These are phyloP conservation scores for Rosa multiflora DNA, from an alignment of 306 rosid species.

Conservation along the genomic window DNA sequence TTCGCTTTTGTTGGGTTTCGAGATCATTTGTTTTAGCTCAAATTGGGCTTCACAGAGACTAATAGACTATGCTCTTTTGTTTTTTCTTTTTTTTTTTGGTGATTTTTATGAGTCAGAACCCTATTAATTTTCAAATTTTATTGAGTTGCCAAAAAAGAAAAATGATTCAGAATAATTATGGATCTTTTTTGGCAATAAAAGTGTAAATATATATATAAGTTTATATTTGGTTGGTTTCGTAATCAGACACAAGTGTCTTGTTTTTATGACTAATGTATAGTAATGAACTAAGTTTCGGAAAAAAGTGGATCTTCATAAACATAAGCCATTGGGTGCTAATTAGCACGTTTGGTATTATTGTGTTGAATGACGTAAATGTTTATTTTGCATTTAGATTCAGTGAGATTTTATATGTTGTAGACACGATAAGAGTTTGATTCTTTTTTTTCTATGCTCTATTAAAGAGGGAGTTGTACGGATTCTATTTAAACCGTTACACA, in stretches of 20 bases:
- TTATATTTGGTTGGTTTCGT: too few species aligned
- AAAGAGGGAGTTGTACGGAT: not conserved
- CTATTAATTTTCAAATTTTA: too few species aligned
- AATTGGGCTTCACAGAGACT: not conserved
- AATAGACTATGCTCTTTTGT: too few species aligned
- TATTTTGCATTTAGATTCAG: not conserved
- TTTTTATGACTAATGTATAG: too few species aligned
- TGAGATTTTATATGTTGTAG: not conserved
- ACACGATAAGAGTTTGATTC: not conserved
- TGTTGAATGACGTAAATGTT: not conserved
- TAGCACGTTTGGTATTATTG: not conserved
- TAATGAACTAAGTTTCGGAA: not conserved
- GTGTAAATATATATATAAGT: too few species aligned
- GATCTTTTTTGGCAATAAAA: too few species aligned
- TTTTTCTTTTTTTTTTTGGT: too few species aligned
- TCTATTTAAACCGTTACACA: not conserved
- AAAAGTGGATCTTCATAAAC: not conserved
- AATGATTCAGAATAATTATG: too few species aligned
- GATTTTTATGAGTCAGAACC: too few species aligned
- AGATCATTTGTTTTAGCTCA: not conserved
- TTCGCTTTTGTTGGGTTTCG: conserved; percentile 12
- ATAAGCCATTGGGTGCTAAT: not conserved
- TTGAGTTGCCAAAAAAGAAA: too few species aligned
- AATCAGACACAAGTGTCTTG: too few species aligned
- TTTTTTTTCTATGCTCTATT: accelerated